Conservation (phyloP, 2,329 filamentous ascomycete species). For the Ophiostoma sp. region DNA sequence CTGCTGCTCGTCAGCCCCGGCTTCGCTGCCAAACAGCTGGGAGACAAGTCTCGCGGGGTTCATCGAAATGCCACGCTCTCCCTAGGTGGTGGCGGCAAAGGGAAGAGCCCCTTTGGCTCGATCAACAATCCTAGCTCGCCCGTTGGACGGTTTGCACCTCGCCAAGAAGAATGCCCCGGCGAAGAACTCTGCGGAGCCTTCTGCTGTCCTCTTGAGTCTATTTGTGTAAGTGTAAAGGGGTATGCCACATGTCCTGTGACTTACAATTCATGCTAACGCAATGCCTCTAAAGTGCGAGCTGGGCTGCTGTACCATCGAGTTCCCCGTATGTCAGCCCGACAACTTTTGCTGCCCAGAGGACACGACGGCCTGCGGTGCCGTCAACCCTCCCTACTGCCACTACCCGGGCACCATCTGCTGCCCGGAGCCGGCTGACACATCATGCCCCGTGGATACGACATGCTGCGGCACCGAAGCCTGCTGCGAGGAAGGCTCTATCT, state of each 20-base stretch:
- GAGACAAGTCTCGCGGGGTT: neutral
- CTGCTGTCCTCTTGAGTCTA: neutral
- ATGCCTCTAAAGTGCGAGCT: neutral
- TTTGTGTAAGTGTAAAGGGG: slow-evolving; percentile 1
- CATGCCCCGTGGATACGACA: neutral
- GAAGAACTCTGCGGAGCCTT: neutral
- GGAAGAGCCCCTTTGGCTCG: neutral
- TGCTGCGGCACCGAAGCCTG: neutral
- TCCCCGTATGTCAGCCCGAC: neutral
- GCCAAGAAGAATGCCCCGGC: neutral
- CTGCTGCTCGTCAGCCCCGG: neutral
- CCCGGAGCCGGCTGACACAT: neutral
- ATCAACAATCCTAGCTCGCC: neutral
- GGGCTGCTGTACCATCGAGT: neutral
- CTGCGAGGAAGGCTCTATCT: neutral
- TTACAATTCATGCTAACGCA: too few relatives aligned
- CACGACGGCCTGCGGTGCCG: neutral
- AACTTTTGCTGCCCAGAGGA: neutral
- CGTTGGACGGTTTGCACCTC: neutral
- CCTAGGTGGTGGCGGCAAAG: neutral
- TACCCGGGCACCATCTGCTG: neutral
- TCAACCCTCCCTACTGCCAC: neutral
- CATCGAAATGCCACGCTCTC: neutral
- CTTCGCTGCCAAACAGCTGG: neutral
- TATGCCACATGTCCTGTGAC: too few relatives aligned